These are phyloP conservation scores for Sphaerosporella brunnea DNA, from an alignment of 495 filamentous ascomycete genomes.

Conservation along the genomic window DNA sequence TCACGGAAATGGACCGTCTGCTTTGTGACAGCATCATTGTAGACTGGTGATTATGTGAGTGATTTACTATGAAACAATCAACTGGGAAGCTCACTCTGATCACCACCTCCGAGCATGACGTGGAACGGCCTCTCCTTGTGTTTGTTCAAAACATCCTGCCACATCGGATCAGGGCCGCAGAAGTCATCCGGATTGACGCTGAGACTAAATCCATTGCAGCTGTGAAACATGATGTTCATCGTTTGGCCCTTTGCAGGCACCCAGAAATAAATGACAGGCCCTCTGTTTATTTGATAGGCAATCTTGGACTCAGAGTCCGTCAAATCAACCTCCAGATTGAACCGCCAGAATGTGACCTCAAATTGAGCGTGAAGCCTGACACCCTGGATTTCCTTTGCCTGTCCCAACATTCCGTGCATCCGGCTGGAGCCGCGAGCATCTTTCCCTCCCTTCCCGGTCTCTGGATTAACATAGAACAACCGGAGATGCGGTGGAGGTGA, in stretches of 20 bases:
- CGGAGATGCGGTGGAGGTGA: slow-evolving; percentile 58
- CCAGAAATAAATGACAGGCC: slow-evolving; percentile 84
- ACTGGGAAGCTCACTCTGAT: slow-evolving; percentile 41
- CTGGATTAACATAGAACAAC: slow-evolving; percentile 42
- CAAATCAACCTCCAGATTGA: slow-evolving; percentile 84
- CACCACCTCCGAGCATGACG: slow-evolving; percentile 94
- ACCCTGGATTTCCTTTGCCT: slow-evolving; percentile 63
- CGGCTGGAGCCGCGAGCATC: not conserved
- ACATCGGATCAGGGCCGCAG: slow-evolving; percentile 85
- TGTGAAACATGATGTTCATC: slow-evolving; percentile 98
- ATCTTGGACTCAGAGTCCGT: slow-evolving; percentile 57
- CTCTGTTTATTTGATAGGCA: slow-evolving; percentile 87
- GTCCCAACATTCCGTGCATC: slow-evolving; percentile 45
- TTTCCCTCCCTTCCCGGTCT: too few species aligned
- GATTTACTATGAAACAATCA: not conserved
- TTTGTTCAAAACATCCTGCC: slow-evolving; percentile 84
- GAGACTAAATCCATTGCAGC: slow-evolving; percentile 85
- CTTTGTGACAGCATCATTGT: slow-evolving; percentile 67
- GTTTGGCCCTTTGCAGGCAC: slow-evolving; percentile 67
- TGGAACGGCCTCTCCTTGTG: slow-evolving; percentile 90
- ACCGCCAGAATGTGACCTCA: slow-evolving; percentile 90
- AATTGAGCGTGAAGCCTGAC: slow-evolving; percentile 66
- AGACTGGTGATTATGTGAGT: slow-evolving; percentile 32
- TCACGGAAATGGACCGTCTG: slow-evolving; percentile 57
- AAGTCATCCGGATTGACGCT: slow-evolving; percentile 59